Evolutionary conservation across 208 protist genomes (phyloP).

Genomic region (Leishmania gerbilli): DNA sequence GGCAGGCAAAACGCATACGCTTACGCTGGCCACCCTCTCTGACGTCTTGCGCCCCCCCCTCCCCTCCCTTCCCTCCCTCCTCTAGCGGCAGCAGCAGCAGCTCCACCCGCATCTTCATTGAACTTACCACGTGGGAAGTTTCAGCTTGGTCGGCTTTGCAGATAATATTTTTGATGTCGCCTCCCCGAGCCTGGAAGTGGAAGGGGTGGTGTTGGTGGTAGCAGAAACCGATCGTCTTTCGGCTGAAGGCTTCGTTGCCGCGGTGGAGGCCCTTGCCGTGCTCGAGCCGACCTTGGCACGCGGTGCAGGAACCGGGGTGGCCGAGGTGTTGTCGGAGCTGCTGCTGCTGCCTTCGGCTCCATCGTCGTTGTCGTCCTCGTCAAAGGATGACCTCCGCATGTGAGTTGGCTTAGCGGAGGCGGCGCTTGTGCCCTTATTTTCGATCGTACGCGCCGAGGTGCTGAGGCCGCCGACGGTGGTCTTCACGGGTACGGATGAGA

Average conservation of each 20-base stretch:
- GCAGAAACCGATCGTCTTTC: neutral
- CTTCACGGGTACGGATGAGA: neutral
- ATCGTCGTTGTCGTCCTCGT: conserved; percentile 31
- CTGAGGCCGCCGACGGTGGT: neutral
- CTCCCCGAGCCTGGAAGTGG: neutral
- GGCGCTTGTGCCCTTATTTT: too few relatives aligned
- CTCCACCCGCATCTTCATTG: neutral
- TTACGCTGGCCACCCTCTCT: neutral
- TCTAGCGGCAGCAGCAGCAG: neutral
- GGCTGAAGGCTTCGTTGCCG: neutral
- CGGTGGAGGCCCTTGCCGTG: neutral
- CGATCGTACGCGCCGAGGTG: neutral
- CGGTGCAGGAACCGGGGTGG: neutral
- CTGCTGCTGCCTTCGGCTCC: neutral
- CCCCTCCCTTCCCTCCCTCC: too few relatives aligned
- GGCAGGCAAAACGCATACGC: neutral
- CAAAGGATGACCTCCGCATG: conserved; percentile 34
- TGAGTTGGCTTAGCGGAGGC: conserved; percentile 5
- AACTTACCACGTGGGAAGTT: conserved; percentile 35
- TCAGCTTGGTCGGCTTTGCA: conserved; percentile 23
- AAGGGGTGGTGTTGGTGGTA: neutral
- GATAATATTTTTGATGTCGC: neutral
- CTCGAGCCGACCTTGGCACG: neutral
- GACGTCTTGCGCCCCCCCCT: neutral
- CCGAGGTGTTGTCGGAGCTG: neutral